Conservation (phyloP, 1,139 yeast genomes). For the Blastobotrys niveus region DNA sequence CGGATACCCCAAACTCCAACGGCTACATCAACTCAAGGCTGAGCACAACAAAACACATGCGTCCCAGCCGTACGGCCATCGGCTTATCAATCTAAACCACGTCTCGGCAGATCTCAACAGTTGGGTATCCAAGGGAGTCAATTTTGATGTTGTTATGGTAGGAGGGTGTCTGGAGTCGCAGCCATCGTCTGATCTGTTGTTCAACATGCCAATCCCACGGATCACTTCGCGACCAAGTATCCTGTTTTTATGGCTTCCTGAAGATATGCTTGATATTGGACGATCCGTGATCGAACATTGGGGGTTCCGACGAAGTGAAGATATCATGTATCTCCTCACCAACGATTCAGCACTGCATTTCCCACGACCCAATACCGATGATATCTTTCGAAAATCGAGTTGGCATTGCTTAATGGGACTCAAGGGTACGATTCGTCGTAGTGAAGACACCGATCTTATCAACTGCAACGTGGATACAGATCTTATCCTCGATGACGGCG, state of each 20-base stretch:
- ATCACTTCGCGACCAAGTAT: conserved; percentile 83
- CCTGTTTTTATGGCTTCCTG: conserved; percentile 77
- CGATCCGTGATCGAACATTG: conserved; percentile 50
- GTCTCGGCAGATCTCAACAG: conserved; percentile 49
- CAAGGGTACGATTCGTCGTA: conserved; percentile 85
- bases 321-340: conserved; percentile 56
- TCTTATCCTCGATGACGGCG: conserved; percentile 51
- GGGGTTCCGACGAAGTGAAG: conserved; percentile 85
- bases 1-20: conserved; percentile 81
- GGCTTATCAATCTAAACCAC: conserved; percentile 33
- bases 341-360: conserved; percentile 27
- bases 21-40: conserved; percentile 56
- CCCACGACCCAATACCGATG: conserved; percentile 22
- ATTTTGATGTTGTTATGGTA: conserved; percentile 86
- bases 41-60: conserved; percentile 47
- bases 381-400: conserved; percentile 28
- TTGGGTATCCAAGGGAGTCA: conserved; percentile 56
- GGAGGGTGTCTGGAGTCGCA: conserved; percentile 78
- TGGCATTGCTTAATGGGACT: conserved; percentile 99
- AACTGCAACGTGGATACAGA: conserved; percentile 93
- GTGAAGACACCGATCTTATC: conserved; percentile 75
- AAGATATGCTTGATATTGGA: conserved; percentile 53
- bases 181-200: conserved; percentile 48
- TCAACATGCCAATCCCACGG: conserved; percentile 62
- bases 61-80: conserved; percentile 59